Percentiles rank a stretch among this genome's conserved stretches.
phyloP scores from a whole-genome alignment of 192 early-diverging fungal genomes.

The Coemansia sp. region DNA sequence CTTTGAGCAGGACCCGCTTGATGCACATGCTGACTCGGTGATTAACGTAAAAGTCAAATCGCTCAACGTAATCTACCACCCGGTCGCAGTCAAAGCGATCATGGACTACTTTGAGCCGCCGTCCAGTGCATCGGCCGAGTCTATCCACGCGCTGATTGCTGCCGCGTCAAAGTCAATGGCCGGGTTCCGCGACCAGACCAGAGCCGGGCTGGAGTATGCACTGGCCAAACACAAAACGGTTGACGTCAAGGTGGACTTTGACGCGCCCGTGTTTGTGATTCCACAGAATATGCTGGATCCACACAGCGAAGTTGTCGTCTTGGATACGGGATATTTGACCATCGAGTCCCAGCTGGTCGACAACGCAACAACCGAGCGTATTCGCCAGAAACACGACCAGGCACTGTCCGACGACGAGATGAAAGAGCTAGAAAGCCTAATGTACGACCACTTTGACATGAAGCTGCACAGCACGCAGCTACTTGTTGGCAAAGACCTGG shows the following conservation, averaged over 20 bases:
- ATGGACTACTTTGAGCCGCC: constrained; percentile 83
- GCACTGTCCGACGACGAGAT: constrained; percentile 66
- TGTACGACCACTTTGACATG: constrained; percentile 91
- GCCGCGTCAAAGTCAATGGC: constrained; percentile 84
- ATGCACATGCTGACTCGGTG: constrained; percentile 83
- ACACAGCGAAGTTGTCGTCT: constrained; percentile 69
- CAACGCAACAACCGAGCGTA: constrained; percentile 62
- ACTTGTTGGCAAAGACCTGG: constrained; percentile 73
- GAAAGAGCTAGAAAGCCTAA: constrained; percentile 68
- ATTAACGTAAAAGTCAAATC: constrained; percentile 83
- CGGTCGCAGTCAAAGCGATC: constrained; percentile 69
- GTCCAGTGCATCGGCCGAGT: constrained; percentile 66
- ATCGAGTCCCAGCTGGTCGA: constrained; percentile 83
- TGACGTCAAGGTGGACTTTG: constrained; percentile 91
- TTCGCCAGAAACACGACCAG: constrained; percentile 67
- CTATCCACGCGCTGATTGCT: constrained; percentile 69
- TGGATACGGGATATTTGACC: constrained; percentile 91
- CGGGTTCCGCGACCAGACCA: constrained; percentile 84
- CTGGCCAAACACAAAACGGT: constrained; percentile 86
- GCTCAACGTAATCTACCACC: constrained; percentile 88
- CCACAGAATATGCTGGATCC: constrained; percentile 65
- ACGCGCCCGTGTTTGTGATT: constrained; percentile 93
- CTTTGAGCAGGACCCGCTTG: constrained; percentile 89
- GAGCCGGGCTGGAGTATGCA: constrained; percentile 81
- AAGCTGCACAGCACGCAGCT: constrained; percentile 79